Evolutionary conservation across 257 asterid genomes (phyloP), one percentile per base, ranked within the genome.

Genomic region (Solanum medicagineum): DNA sequence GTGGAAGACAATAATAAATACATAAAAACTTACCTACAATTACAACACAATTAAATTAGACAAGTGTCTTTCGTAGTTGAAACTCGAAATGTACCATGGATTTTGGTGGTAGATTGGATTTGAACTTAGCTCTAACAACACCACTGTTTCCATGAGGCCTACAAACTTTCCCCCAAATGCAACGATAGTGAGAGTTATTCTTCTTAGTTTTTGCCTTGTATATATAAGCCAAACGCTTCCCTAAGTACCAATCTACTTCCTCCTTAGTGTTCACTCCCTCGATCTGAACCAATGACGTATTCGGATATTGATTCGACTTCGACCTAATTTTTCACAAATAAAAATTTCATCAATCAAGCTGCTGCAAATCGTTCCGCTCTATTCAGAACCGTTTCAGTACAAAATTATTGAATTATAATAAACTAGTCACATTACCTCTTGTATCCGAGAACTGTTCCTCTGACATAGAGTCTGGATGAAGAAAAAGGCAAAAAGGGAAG

Each of bases 271-370:
- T 96, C 80, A 96, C 98, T 14, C 99, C 98, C 57, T 93, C 98
- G 10, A 96, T 91, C 92, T 96, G 99, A 2, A 96, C 79, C 93
- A 94, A 65, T 54, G 99, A 94, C 36, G 97, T 94, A 91, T 91
- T 96, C 7, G 99, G 99, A 24, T 96, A 96, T 93, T 96, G 99
- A 85, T 96, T 96, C 87, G 99, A 96, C 90, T 96, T 96, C 77
- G 99, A 93, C 89, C 95, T 92, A 83, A 32, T 83, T 36, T 36
- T 36, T 24, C 29, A 19, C 55, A 82, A 17, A 75, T 29, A 45
- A 69, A 83, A 62, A 70, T 81, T 63, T 49, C 13, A 40, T 14
- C n/a, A 71, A 71, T 42, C 49, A 36, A 79, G 40, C 56, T 8
- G 47, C 15, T 0, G 42, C 73, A 65, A 65, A 29, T 68, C 8